Base-by-base conservation (phyloP, 2,329 filamentous ascomycete genomes). In the Botrytis pseudocinerea region DNA sequence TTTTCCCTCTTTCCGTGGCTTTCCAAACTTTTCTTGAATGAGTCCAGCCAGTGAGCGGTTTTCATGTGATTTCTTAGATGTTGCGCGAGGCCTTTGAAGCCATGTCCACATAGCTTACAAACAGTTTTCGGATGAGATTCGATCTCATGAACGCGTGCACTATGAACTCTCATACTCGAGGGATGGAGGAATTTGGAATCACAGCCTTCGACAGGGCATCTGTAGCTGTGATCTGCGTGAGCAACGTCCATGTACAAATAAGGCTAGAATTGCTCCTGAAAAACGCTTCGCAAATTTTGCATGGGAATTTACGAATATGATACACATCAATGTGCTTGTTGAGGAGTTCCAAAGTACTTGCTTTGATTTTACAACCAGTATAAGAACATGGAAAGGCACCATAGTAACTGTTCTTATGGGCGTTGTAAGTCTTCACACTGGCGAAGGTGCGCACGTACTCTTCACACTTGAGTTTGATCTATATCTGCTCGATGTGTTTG, bases 341-440 rank as follows among this genome's bases (percentile, higher is more conserved):
- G 32, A 66, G 14, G 10, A 2, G 35, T 10, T 38, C 5, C 32
- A 66, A n/a, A 48, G 44, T 66, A 40, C 35, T 1, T 22, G 51
- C 6, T 38, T 51, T 51, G 22, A 1, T 1, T 2, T 12, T 51
- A 35, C 63, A 66, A 4, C 35, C 35, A 38, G 32, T 14, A 48
- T 51, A 2, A 32, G 44, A n/a, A 9, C 63, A 66, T 51, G 63
- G 32, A n/a, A 66, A 66, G 35, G 14, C 1, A 12, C 63, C 63
- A 18, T 66, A 46, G 25, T 2, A 66, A 7, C 9, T 20, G 1
- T 51, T 10, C 0, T 12, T 51, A 25, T 66, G 63, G 1, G 0
- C 0, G 9, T 14, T 6, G 32, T 38, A 1, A 18, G 0, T 6
- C 5, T 6, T 0, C 5, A n/a, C 22, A 25, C 1, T 6, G 16